Evolutionary conservation across 192 early-diverging fungal genomes (phyloP).

Genomic region (Backusella westeae): DNA sequence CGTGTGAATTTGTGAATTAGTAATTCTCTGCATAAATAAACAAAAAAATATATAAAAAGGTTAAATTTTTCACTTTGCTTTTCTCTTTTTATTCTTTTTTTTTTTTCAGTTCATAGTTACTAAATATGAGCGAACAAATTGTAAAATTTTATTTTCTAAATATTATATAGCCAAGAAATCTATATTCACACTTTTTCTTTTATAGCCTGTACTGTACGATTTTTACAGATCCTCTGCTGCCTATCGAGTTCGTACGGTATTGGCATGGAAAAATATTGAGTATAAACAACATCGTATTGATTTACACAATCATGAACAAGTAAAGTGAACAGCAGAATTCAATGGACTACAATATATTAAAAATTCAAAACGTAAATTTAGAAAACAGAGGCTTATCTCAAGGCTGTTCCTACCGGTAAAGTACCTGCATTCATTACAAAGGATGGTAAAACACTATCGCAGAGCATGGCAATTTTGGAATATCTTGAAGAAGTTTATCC

Average conservation of each 20-base stretch:
- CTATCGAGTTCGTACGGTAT: conserved; percentile 71
- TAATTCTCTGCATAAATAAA: not conserved
- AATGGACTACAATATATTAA: too few relatives aligned
- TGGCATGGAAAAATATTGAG: conserved; percentile 73
- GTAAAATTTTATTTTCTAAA: not conserved
- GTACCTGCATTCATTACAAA: conserved; percentile 66
- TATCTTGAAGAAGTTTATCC: conserved; percentile 79
- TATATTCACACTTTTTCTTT: not conserved
- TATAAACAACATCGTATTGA: conserved; percentile 66
- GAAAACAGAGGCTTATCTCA: conserved; percentile 49
- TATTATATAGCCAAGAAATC: not conserved
- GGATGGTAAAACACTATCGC: conserved; percentile 49
- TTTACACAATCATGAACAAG: conserved; percentile 76
- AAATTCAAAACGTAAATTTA: conserved; percentile 15
- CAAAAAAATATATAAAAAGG: not conserved
- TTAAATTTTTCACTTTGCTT: not conserved
- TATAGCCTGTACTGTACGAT: conserved; percentile 54
- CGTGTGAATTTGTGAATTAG: not conserved
- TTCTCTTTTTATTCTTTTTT: not conserved
- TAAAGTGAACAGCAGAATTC: not conserved
- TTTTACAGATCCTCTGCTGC: conserved; percentile 77
- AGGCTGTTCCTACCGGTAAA: conserved; percentile 62
- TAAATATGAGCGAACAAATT: not conserved
- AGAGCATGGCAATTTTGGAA: conserved; percentile 84
- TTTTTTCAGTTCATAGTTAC: not conserved